These are phyloP conservation scores for Pulveroboletus sp. DNA, from an alignment of 1,284 basidiomycete genomes.

Conservation along the genomic window DNA sequence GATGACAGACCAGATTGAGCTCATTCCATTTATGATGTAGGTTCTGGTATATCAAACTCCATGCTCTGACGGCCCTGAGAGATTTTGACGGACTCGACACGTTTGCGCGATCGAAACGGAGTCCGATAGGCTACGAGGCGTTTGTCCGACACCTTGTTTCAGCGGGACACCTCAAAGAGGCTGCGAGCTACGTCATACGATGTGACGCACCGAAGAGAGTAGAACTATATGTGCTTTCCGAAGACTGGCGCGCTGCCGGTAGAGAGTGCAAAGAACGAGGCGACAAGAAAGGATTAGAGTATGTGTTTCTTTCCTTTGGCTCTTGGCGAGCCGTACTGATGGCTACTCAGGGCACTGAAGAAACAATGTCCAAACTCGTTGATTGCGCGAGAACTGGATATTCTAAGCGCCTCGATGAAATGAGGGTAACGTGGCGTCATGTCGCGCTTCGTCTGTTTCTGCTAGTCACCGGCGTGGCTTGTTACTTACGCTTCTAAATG, in stretches of 20 bases:
- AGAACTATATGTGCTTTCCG: slow-evolving; percentile 85
- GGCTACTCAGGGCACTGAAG: slow-evolving; percentile 56
- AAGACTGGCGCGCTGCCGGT: slow-evolving; percentile 86
- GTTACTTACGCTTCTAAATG: neutral
- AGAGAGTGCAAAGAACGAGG: slow-evolving; percentile 85
- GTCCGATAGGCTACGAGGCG: slow-evolving; percentile 94
- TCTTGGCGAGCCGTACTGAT: slow-evolving; percentile 9
- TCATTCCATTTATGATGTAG: slow-evolving; percentile 42
- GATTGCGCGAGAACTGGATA: slow-evolving; percentile 77
- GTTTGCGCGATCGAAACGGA: slow-evolving; percentile 84
- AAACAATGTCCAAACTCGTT: slow-evolving; percentile 76
- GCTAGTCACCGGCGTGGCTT: neutral
- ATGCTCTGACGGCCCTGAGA: slow-evolving; percentile 72
- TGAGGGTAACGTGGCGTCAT: slow-evolving; percentile 27
- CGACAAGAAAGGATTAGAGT: slow-evolving; percentile 83
- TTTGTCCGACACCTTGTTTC: slow-evolving; percentile 83
- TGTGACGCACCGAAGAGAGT: slow-evolving; percentile 83
- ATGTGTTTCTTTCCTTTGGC: slow-evolving; percentile 39
- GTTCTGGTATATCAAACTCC: slow-evolving; percentile 91
- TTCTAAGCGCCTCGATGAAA: slow-evolving; percentile 67
- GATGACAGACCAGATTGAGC: neutral
- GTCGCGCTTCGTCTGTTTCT: neutral
- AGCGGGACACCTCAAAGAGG: slow-evolving; percentile 73
- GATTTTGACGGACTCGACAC: slow-evolving; percentile 85
- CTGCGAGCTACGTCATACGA: slow-evolving; percentile 70